Percentiles rank a stretch among this genome's conserved stretches.
phyloP scores from a whole-genome alignment of 2,329 filamentous ascomycete genomes.

The Biscogniauxia sp. region DNA sequence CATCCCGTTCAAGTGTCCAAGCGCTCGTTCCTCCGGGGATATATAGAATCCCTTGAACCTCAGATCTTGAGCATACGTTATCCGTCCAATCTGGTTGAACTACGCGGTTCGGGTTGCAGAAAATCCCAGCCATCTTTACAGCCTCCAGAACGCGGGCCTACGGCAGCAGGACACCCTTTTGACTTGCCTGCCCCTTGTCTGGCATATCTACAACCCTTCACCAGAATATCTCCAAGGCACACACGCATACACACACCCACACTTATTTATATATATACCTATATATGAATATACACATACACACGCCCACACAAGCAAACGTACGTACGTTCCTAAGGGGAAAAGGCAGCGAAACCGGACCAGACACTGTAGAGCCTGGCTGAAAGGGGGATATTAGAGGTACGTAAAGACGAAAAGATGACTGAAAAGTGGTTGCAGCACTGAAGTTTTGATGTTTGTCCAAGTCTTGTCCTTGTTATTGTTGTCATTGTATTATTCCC shows the following conservation, averaged over 20 bases:
- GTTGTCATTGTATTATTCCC: constrained; percentile 9
- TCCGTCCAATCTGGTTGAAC: constrained; percentile 9
- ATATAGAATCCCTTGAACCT: constrained; percentile 38
- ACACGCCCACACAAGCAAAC: no score
- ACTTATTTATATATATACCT: no score
- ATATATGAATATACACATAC: no score
- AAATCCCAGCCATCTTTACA: neutral
- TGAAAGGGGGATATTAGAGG: neutral
- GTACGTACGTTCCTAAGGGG: neutral
- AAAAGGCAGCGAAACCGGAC: neutral
- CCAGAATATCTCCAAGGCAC: neutral
- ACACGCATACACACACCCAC: neutral
- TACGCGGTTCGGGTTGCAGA: constrained; percentile 2
- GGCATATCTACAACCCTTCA: neutral
- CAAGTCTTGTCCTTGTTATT: neutral
- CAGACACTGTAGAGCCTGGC: neutral
- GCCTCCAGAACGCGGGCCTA: neutral
- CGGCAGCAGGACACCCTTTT: neutral
- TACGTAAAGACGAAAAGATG: neutral
- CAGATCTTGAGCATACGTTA: constrained; percentile 28
- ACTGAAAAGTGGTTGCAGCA: neutral
- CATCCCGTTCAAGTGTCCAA: constrained; percentile 28
- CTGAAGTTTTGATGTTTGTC: neutral
- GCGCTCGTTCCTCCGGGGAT: constrained; percentile 18
- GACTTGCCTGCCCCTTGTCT: neutral